These are phyloP conservation scores for Fusarium sterilihyphosum DNA, from an alignment of 2,329 filamentous ascomycete genomes.

Conservation along the genomic window DNA sequence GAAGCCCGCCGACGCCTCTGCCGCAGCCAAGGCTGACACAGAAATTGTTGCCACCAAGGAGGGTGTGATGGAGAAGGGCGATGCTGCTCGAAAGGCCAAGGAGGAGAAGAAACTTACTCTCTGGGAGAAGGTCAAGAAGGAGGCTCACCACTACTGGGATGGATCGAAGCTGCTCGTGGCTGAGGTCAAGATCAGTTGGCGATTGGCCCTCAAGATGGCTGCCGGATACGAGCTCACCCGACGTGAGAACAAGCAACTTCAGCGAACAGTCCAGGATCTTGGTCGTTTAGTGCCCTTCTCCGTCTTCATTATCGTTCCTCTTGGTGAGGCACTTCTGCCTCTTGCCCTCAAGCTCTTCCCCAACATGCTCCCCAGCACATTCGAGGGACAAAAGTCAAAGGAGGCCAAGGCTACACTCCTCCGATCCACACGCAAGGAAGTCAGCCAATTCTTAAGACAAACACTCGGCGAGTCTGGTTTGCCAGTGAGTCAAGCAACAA, in stretches of 20 bases:
- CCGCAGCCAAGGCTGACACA: constrained; percentile 50
- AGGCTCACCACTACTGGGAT: constrained; percentile 96
- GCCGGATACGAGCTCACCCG: constrained; percentile 96
- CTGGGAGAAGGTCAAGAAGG: constrained; percentile 94
- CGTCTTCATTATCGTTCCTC: constrained; percentile 95
- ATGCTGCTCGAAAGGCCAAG: constrained; percentile 65
- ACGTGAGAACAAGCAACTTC: constrained; percentile 90
- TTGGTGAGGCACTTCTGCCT: constrained; percentile 91
- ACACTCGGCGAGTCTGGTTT: constrained; percentile 94
- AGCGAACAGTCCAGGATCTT: constrained; percentile 92
- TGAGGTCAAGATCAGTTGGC: constrained; percentile 92
- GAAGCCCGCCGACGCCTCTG: constrained; percentile 41
- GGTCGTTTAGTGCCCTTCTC: constrained; percentile 94
- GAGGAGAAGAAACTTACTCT: constrained; percentile 88
- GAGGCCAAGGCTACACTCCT: constrained; percentile 87
- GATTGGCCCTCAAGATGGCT: constrained; percentile 94
- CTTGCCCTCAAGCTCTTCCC: constrained; percentile 95
- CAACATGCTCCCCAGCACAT: constrained; percentile 96
- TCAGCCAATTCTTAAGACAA: constrained; percentile 87
- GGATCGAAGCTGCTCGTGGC: constrained; percentile 93
- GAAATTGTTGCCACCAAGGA: constrained; percentile 63
- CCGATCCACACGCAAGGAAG: constrained; percentile 89
- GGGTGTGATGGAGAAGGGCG: constrained; percentile 68
- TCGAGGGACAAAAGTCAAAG: constrained; percentile 89
- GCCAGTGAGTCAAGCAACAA: constrained; percentile 82